A percentile compares a stretch with the other conserved stretches of the same genome.
phyloP scores from a whole-genome alignment of 1,139 yeast species.

The Arxiozyma bovina region DNA sequence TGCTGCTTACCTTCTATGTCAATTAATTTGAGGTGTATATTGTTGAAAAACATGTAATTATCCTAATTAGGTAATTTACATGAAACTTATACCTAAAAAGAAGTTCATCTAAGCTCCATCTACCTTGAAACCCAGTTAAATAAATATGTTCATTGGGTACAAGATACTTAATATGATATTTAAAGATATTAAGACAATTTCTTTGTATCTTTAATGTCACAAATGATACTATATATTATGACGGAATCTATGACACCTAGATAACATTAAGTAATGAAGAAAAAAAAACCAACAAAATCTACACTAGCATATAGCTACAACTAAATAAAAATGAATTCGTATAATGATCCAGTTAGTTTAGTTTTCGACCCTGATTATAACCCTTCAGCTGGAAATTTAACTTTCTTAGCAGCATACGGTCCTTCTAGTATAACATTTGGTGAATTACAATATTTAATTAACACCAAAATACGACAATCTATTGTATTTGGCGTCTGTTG shows the following conservation, averaged over 20 bases:
- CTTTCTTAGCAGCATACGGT: slow-evolving; percentile 26
- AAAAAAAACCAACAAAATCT: background rate
- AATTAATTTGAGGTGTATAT: slow-evolving; percentile 7
- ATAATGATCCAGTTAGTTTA: slow-evolving; percentile 3
- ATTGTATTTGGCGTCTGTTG: slow-evolving; percentile 38
- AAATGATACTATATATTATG: too few species aligned
- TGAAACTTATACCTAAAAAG: slow-evolving; percentile 1
- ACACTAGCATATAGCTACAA: background rate
- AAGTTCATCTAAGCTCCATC: background rate
- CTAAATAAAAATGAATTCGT: background rate
- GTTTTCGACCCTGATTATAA: slow-evolving; percentile 19
- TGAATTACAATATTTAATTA: slow-evolving; percentile 32
- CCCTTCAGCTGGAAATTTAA: slow-evolving; percentile 21
- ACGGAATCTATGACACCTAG: background rate
- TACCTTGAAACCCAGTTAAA: background rate
- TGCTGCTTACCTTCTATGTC: background rate
- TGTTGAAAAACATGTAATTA: slow-evolving; percentile 2
- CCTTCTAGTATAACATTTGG: slow-evolving; percentile 31
- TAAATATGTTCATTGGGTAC: too few species aligned
- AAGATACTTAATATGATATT: background rate
- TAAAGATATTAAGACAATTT: background rate
- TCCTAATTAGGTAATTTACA: slow-evolving; percentile 7
- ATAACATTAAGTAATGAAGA: too few species aligned
- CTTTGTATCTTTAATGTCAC: background rate
- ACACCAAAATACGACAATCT: slow-evolving; percentile 30